phyloP scores from a whole-genome alignment of 2,329 filamentous ascomycete species.

The Fusarium tjaetaba region DNA sequence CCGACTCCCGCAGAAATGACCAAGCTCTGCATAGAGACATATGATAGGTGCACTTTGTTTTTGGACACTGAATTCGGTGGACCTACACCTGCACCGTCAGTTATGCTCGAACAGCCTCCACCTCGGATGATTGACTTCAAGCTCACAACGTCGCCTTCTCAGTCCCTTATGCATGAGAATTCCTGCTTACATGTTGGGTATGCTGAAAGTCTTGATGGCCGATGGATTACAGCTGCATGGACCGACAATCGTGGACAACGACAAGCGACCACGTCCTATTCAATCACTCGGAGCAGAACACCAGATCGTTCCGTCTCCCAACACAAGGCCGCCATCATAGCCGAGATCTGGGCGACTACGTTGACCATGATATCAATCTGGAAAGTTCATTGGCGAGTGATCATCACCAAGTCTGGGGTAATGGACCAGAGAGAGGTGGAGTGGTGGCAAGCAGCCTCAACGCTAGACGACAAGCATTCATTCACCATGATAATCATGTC shows the following conservation, averaged over 20 bases:
- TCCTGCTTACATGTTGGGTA: slow-evolving; percentile 85
- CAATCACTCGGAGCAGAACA: slow-evolving; percentile 67
- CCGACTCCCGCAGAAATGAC: slow-evolving; percentile 68
- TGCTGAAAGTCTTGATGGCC: slow-evolving; percentile 76
- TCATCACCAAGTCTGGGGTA: slow-evolving; percentile 75
- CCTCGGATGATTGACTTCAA: slow-evolving; percentile 82
- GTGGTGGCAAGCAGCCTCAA: slow-evolving; percentile 64
- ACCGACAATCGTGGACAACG: slow-evolving; percentile 79
- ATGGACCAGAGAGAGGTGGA: slow-evolving; percentile 75
- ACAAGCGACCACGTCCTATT: slow-evolving; percentile 79
- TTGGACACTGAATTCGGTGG: slow-evolving; percentile 53
- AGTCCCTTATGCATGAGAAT: slow-evolving; percentile 80
- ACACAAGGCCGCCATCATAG: slow-evolving; percentile 65
- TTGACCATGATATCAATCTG: slow-evolving; percentile 75
- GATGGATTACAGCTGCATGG: slow-evolving; percentile 85
- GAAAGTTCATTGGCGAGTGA: slow-evolving; percentile 80
- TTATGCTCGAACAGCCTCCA: slow-evolving; percentile 75
- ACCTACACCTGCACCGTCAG: slow-evolving; percentile 72
- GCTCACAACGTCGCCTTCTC: slow-evolving; percentile 71
- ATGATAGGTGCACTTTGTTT: slow-evolving; percentile 74
- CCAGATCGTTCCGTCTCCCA: slow-evolving; percentile 60
- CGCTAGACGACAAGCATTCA: slow-evolving; percentile 60
- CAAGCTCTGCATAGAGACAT: slow-evolving; percentile 76
- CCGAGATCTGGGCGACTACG: slow-evolving; percentile 83
- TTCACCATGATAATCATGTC: slow-evolving; percentile 69